Conservation (phyloP, 345 rosid genomes). For the Aquilaria sinensis region DNA sequence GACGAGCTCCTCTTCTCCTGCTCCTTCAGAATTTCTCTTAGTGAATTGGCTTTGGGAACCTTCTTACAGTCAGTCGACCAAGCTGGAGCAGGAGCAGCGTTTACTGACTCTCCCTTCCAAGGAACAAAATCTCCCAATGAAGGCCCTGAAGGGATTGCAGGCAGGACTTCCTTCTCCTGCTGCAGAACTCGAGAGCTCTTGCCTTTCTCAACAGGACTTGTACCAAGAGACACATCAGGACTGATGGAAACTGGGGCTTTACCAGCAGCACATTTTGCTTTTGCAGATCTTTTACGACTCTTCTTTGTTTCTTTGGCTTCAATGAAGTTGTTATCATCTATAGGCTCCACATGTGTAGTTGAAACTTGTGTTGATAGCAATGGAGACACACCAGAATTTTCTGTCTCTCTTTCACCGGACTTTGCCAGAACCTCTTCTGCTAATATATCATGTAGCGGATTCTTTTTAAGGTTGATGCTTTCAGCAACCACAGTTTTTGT, state of each 20-base stretch:
- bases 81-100: slow-evolving; percentile 61
- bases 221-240: slow-evolving; percentile 43
- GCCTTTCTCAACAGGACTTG: slow-evolving; percentile 68
- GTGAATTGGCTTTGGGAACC: slow-evolving; percentile 54
- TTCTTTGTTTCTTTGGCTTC: slow-evolving; percentile 86
- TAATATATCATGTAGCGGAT: slow-evolving; percentile 64
- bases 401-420: slow-evolving; percentile 41
- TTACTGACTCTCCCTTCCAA: slow-evolving; percentile 69
- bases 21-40: slow-evolving; percentile 90
- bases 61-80: slow-evolving; percentile 81
- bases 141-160: slow-evolving; percentile 83
- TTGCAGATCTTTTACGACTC: slow-evolving; percentile 89
- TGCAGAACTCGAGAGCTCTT: slow-evolving; percentile 51
- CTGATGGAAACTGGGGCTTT: slow-evolving; percentile 35
- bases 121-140: slow-evolving; percentile 95
- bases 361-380: slow-evolving; percentile 26
- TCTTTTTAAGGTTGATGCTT: slow-evolving; percentile 44
- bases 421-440: slow-evolving; percentile 61
- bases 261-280: slow-evolving; percentile 54
- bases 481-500: slow-evolving; percentile 40
- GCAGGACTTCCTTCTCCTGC: slow-evolving; percentile 66
- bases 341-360: slow-evolving; percentile 23
- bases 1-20: slow-evolving; percentile 65
- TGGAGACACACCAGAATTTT: slow-evolving; percentile 24
- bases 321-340: slow-evolving; percentile 68